phyloP scores from a whole-genome alignment of 768 basidiomycete genomes.

The Suillus sp. region DNA sequence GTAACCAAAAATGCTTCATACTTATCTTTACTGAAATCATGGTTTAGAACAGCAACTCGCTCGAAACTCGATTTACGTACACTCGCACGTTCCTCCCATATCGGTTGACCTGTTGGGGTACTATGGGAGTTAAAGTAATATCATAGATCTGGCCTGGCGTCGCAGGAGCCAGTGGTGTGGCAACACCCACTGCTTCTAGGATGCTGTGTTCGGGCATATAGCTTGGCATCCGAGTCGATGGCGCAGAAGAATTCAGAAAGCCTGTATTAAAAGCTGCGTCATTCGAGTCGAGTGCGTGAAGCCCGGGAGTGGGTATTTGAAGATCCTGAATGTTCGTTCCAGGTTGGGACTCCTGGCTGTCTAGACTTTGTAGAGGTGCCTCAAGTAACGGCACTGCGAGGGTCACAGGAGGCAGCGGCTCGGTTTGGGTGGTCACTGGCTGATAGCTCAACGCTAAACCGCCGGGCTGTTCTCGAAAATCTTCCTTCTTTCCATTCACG shows the following conservation, averaged over 20 bases:
- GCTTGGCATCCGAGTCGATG: neutral
- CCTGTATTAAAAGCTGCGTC: neutral
- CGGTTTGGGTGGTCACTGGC: neutral
- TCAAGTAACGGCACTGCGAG: neutral
- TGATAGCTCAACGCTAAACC: neutral
- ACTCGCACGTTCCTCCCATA: neutral
- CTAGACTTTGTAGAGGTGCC: neutral
- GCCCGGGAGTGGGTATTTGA: neutral
- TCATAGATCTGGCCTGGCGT: neutral
- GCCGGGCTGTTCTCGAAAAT: neutral
- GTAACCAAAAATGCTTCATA: neutral
- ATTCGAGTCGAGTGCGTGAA: too few relatives aligned
- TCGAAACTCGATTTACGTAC: neutral
- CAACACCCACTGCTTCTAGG: too few relatives aligned
- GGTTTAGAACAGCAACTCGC: neutral
- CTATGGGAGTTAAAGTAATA: neutral
- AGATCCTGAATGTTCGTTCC: neutral
- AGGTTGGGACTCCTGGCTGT: too few relatives aligned
- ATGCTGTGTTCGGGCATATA: conserved; percentile 1
- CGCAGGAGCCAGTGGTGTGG: too few relatives aligned
- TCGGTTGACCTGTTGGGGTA: neutral
- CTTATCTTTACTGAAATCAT: neutral
- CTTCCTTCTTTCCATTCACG: neutral
- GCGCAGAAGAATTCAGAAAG: neutral
- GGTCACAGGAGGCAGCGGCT: neutral